phyloP scores from a whole-genome alignment of 2,329 filamentous ascomycete species.

The Cladosporium velox region DNA sequence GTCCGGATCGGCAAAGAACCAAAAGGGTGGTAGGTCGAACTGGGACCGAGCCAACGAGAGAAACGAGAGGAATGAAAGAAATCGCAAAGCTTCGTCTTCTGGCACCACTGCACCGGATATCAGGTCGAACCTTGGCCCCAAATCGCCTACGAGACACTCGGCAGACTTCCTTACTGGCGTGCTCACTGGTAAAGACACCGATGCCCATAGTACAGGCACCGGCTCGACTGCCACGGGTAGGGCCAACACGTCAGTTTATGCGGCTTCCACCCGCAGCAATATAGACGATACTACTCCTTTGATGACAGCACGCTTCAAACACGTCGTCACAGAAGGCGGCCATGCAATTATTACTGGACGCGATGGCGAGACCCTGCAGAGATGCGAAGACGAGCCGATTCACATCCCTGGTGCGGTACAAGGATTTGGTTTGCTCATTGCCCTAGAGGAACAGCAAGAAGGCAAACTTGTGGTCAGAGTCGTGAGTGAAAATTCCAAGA shows the following conservation, averaged over 20 bases:
- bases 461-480: slow-evolving; percentile 70
- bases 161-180: slow-evolving; percentile 21
- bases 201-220: slow-evolving; percentile 23
- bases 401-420: slow-evolving; percentile 83
- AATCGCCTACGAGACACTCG: slow-evolving; percentile 3
- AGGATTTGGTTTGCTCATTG: slow-evolving; percentile 75
- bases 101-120: background rate
- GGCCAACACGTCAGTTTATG: slow-evolving; percentile 1
- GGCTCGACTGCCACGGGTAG: slow-evolving; percentile 26
- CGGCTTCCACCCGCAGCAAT: slow-evolving; percentile 39
- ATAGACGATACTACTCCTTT: slow-evolving; percentile 51
- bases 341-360: slow-evolving; percentile 82
- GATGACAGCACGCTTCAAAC: slow-evolving; percentile 74
- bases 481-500: slow-evolving; percentile 77
- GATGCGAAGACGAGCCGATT: slow-evolving; percentile 89
- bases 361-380: slow-evolving; percentile 69
- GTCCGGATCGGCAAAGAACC: background rate
- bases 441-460: slow-evolving; percentile 68
- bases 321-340: slow-evolving; percentile 73
- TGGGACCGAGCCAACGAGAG: background rate
- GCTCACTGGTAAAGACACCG: slow-evolving; percentile 23
- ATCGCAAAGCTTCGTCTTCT: background rate
- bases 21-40: background rate
- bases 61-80: background rate
- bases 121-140: background rate